These are phyloP conservation scores for Remersonia thermophila DNA, from an alignment of 2,329 filamentous ascomycete species.

Conservation along the genomic window DNA sequence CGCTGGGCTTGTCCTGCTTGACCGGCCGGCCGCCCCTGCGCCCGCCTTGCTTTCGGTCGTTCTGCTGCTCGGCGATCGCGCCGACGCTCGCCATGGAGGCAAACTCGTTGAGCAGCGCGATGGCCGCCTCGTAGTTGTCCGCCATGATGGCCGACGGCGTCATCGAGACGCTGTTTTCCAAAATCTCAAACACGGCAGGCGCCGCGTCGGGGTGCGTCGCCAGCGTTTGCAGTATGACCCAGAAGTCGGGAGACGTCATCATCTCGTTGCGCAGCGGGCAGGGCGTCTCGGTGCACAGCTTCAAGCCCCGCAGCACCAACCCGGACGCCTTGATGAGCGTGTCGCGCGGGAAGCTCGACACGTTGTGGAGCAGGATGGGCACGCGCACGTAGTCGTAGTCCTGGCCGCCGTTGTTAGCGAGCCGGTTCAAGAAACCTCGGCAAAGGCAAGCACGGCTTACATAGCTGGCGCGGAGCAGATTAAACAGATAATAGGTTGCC, in stretches of 20 bases:
- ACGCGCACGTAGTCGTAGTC: conserved; percentile 85
- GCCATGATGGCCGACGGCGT: conserved; percentile 76
- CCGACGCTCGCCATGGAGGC: conserved; percentile 69
- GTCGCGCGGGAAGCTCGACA: conserved; percentile 75
- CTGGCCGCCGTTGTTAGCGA: conserved; percentile 32
- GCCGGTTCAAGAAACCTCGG: background rate
- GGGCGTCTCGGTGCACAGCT: conserved; percentile 65
- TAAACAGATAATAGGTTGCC: conserved; percentile 75
- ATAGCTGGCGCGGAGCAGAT: conserved; percentile 71
- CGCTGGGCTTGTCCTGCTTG: conserved; percentile 46
- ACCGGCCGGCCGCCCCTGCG: conserved; percentile 24
- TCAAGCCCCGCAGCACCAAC: conserved; percentile 66
- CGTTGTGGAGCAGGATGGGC: conserved; percentile 80
- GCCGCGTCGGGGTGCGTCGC: conserved; percentile 59
- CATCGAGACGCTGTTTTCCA: conserved; percentile 63
- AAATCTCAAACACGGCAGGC: conserved; percentile 71
- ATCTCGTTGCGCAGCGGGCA: conserved; percentile 78
- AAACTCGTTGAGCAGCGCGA: conserved; percentile 78
- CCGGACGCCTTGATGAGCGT: conserved; percentile 63
- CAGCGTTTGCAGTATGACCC: conserved; percentile 73
- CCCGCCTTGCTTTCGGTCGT: conserved; percentile 36
- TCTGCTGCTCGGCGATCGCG: conserved; percentile 55
- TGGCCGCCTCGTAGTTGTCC: conserved; percentile 87
- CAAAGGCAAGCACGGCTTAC: too few relatives aligned
- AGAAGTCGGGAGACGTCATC: conserved; percentile 94